Evolutionary conservation across 179 eudicot species (phyloP).

Genomic region (Spergularia azorica): DNA sequence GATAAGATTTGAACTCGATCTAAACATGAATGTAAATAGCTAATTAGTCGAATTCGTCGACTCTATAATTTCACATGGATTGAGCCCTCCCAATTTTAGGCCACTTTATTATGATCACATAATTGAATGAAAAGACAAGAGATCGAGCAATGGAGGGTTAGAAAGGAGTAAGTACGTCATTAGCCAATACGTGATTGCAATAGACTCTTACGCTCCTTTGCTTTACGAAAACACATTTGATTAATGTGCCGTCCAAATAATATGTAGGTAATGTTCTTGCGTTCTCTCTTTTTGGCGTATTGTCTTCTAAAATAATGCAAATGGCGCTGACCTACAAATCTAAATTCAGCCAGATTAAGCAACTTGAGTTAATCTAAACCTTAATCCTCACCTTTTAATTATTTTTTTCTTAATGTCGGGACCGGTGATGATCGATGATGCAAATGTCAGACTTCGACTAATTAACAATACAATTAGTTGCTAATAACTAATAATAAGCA

Average conservation of each 20-base stretch:
- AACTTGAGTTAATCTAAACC: slow-evolving; percentile 10
- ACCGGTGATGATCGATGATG: background rate
- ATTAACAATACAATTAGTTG: background rate
- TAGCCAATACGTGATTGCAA: background rate
- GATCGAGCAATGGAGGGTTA: no score
- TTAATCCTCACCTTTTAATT: background rate
- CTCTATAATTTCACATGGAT: no score
- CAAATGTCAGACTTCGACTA: slow-evolving; percentile 21
- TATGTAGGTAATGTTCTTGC: background rate
- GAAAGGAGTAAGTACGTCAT: no score
- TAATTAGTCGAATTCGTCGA: no score
- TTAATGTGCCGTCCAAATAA: slow-evolving; percentile 6
- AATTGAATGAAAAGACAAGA: no score
- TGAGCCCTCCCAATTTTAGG: no score
- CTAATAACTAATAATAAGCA: background rate
- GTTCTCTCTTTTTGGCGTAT: slow-evolving; percentile 3
- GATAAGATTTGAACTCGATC: no score
- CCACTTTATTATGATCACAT: no score
- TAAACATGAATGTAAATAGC: no score
- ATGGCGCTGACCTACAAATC: slow-evolving; percentile 18
- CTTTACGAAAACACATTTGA: background rate
- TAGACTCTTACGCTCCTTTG: background rate
- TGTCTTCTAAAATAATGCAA: slow-evolving; percentile 7
- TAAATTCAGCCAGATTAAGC: slow-evolving; percentile 13
- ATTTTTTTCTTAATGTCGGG: background rate